These are phyloP conservation scores for Saturnispora serradocipensis DNA, from an alignment of 805 yeast genomes.

Conservation along the genomic window DNA sequence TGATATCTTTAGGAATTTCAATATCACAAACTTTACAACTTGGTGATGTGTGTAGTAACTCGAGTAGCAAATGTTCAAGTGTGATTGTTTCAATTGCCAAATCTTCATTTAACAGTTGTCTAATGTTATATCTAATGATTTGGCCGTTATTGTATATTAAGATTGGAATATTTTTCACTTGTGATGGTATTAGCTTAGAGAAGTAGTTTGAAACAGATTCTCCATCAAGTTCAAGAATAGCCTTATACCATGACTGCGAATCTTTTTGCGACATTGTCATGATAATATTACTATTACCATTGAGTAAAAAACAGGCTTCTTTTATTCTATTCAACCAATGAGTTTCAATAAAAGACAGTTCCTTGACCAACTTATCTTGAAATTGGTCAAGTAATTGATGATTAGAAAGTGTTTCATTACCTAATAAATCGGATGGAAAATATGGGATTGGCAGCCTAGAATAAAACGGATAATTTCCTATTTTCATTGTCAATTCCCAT, in stretches of 20 bases:
- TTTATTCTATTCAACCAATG: slow-evolving; percentile 74
- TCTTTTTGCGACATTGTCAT: slow-evolving; percentile 65
- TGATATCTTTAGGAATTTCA: slow-evolving; percentile 34
- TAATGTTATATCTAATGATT: neutral
- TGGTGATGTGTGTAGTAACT: neutral
- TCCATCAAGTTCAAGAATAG: slow-evolving; percentile 24
- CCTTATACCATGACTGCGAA: slow-evolving; percentile 47
- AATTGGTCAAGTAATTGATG: neutral
- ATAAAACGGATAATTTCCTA: slow-evolving; percentile 35
- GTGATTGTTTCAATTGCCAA: neutral
- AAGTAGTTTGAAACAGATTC: slow-evolving; percentile 17
- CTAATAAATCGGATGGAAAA: slow-evolving; percentile 7
- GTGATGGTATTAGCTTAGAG: slow-evolving; percentile 23
- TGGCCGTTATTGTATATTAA: slow-evolving; percentile 28
- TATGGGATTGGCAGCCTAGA: slow-evolving; percentile 32
- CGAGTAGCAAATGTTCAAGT: neutral
- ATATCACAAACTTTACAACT: slow-evolving; percentile 43
- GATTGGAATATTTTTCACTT: slow-evolving; percentile 37
- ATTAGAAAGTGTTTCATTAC: neutral
- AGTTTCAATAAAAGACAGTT: slow-evolving; percentile 28
- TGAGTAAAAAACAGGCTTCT: slow-evolving; percentile 66
- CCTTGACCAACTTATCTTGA: neutral
- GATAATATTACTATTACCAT: slow-evolving; percentile 72
- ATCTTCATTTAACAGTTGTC: neutral
- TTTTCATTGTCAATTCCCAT: slow-evolving; percentile 41